Conservation (phyloP, 2,329 filamentous ascomycete species). For the Dactylonectria macrodidyma region DNA sequence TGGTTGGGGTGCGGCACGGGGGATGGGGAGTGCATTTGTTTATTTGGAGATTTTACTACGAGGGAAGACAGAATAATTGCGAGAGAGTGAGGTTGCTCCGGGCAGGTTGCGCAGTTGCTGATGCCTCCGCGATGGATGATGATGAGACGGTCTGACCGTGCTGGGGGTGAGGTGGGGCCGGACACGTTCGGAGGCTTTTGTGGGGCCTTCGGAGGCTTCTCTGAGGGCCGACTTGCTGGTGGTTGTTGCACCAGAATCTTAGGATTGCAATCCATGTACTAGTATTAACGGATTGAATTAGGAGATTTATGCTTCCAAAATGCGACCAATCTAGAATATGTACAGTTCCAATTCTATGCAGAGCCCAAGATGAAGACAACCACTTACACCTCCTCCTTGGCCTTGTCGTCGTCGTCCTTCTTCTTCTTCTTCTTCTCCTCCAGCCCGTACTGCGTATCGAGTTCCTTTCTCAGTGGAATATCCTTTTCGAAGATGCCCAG, state of each 20-base stretch:
- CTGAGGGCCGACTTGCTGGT: slow-evolving; percentile 8
- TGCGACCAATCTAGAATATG: not conserved
- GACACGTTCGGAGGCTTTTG: slow-evolving; percentile 39
- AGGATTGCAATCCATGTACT: slow-evolving; percentile 10
- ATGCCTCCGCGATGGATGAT: not conserved
- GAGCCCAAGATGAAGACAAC: no score
- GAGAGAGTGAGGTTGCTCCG: not conserved
- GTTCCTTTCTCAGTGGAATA: slow-evolving; percentile 43
- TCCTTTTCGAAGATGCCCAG: slow-evolving; percentile 47
- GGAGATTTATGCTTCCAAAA: not conserved
- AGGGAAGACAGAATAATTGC: not conserved
- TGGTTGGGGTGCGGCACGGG: slow-evolving; percentile 50
- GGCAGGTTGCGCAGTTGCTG: not conserved
- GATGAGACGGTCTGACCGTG: not conserved
- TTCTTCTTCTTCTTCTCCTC: slow-evolving; percentile 37
- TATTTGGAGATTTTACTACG: not conserved
- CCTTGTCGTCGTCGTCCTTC: slow-evolving; percentile 3
- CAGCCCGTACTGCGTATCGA: slow-evolving; percentile 49
- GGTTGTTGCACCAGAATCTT: not conserved
- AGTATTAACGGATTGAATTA: not conserved
- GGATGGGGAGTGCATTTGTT: slow-evolving; percentile 32
- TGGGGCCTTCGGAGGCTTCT: slow-evolving; percentile 41
- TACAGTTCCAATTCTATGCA: not conserved
- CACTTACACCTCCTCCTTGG: not conserved
- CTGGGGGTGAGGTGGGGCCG: slow-evolving; percentile 2